Conservation (phyloP, 2,329 filamentous ascomycete species). For the Coniosporium tulheliwenetii region DNA sequence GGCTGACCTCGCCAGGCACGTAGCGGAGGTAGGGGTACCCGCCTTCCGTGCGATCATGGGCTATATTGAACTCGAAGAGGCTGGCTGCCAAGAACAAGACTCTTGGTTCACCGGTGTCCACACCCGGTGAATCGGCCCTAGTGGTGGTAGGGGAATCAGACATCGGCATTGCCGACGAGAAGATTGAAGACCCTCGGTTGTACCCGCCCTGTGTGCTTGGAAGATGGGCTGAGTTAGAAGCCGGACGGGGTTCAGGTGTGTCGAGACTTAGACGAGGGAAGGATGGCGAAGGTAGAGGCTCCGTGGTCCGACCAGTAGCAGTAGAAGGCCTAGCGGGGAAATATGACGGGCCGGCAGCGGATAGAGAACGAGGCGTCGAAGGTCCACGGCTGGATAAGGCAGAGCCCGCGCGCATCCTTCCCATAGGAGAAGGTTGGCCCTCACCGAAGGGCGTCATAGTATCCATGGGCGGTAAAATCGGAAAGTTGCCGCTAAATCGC, state of each 20-base stretch:
- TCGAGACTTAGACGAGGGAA: conserved; percentile 27
- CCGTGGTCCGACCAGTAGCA: conserved; percentile 10
- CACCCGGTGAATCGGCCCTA: conserved; percentile 14
- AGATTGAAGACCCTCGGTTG: conserved; percentile 45
- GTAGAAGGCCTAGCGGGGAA: conserved; percentile 17
- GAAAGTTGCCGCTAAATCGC: conserved; percentile 1
- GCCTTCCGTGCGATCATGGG: conserved; percentile 77
- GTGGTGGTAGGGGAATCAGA: conserved; percentile 35
- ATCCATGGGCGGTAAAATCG: conserved; percentile 35
- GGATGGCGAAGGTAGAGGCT: conserved; percentile 18
- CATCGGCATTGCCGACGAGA: conserved; percentile 76
- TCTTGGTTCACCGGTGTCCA: conserved; percentile 43
- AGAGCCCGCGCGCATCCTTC: conserved; percentile 40
- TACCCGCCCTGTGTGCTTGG: conserved; percentile 3
- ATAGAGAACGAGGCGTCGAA: conserved; percentile 22
- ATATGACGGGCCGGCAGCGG: conserved; percentile 39
- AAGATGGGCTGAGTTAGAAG: conserved; percentile 5
- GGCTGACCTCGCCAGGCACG: conserved; percentile 67
- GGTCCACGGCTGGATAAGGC: conserved; percentile 36
- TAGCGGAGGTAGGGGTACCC: conserved; percentile 95
- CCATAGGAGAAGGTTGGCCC: conserved; percentile 12
- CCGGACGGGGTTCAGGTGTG: conserved; percentile 13
- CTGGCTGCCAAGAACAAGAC: conserved; percentile 85
- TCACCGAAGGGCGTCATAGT: conserved; percentile 24
- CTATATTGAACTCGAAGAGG: conserved; percentile 94